Conservation (phyloP, 2,329 filamentous ascomycete genomes). For the Exophiala viscosa region DNA sequence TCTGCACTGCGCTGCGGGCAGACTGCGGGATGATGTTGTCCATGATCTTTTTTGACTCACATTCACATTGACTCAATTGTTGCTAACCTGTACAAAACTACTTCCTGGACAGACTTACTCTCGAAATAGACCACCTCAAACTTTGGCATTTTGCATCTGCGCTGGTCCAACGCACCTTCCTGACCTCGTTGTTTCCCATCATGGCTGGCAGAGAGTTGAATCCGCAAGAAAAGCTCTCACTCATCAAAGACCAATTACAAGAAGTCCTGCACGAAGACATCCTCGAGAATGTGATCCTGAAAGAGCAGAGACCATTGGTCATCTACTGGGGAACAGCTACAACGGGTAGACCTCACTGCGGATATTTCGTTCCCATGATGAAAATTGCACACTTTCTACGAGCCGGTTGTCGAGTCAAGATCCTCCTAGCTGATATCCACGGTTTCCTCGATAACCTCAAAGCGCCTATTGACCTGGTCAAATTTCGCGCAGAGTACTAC, state of each 20-base stretch:
- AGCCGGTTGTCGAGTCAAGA: slow-evolving; percentile 76
- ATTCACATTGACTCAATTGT: too few relatives aligned
- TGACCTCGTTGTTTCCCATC: slow-evolving; percentile 4
- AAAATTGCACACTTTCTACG: slow-evolving; percentile 86
- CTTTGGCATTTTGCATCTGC: not conserved
- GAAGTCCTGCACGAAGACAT: slow-evolving; percentile 74
- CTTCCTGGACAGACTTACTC: too few relatives aligned
- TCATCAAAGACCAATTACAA: slow-evolving; percentile 77
- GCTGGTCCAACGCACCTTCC: not conserved
- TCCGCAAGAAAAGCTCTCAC: slow-evolving; percentile 60
- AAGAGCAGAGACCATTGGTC: slow-evolving; percentile 66
- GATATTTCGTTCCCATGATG: slow-evolving; percentile 82
- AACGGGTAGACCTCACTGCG: slow-evolving; percentile 82
- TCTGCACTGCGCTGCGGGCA: too few relatives aligned
- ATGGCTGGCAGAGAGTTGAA: slow-evolving; percentile 29
- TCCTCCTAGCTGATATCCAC: slow-evolving; percentile 67
- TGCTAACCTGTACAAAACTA: too few relatives aligned
- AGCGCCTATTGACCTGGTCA: slow-evolving; percentile 82
- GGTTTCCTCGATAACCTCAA: slow-evolving; percentile 56
- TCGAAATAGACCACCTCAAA: not conserved
- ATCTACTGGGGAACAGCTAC: slow-evolving; percentile 88
- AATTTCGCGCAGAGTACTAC: slow-evolving; percentile 81
- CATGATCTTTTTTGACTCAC: too few relatives aligned
- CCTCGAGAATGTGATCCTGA: slow-evolving; percentile 33
- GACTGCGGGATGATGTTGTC: too few relatives aligned